These are phyloP conservation scores for Lactifluus subvellereus DNA, from an alignment of 768 basidiomycete genomes.

Conservation along the genomic window DNA sequence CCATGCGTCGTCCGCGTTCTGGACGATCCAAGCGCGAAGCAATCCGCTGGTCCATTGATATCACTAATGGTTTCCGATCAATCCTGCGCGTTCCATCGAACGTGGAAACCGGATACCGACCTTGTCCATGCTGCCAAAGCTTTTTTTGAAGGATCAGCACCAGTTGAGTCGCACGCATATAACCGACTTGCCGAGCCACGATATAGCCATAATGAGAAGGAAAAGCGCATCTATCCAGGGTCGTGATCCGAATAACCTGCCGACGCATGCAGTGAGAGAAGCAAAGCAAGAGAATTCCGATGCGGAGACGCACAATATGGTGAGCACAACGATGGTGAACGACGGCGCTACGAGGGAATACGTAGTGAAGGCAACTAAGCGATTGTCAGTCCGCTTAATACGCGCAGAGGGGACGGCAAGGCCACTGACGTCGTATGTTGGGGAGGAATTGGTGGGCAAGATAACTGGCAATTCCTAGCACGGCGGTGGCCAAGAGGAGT, in stretches of 20 bases:
- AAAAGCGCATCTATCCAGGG: conserved; percentile 55
- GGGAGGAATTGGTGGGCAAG: conserved; percentile 67
- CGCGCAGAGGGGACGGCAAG: not conserved
- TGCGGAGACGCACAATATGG: conserved; percentile 2
- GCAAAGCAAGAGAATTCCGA: not conserved
- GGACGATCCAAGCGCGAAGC: conserved; percentile 43
- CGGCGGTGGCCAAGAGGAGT: conserved; percentile 40
- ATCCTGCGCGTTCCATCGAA: not conserved
- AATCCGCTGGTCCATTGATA: conserved; percentile 60
- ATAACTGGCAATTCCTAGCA: conserved; percentile 64
- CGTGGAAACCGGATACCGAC: conserved; percentile 7
- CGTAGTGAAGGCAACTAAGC: conserved; percentile 61
- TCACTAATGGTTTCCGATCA: conserved; percentile 42
- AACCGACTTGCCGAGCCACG: conserved; percentile 63
- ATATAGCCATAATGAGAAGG: conserved; percentile 48
- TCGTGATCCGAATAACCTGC: conserved; percentile 64
- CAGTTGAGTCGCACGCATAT: not conserved
- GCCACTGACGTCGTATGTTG: conserved; percentile 49
- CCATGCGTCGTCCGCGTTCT: conserved; percentile 47
- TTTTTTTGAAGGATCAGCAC: conserved; percentile 28
- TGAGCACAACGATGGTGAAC: conserved; percentile 37
- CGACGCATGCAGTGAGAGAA: not conserved
- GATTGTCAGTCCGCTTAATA: not conserved
- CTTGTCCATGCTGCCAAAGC: conserved; percentile 61
- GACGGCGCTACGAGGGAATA: conserved; percentile 63